phyloP scores from a whole-genome alignment of 345 rosid genomes.

The Leavenworthia alabamica region DNA sequence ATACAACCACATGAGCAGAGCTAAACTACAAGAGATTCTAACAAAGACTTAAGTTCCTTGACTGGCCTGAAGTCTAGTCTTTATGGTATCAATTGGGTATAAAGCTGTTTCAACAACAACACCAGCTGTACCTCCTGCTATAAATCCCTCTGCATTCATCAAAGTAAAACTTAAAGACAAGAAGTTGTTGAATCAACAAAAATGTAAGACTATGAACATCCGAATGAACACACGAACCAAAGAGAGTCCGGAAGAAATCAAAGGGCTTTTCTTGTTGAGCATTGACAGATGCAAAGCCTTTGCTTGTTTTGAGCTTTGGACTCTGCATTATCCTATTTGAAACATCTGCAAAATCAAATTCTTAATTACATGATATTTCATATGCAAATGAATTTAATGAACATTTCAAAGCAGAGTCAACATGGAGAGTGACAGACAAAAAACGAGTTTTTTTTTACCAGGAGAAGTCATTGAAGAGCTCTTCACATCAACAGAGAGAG shows the following conservation, averaged over 20 bases:
- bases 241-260: conserved; percentile 59
- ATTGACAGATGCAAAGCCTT: conserved; percentile 58
- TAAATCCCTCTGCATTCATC: conserved; percentile 61
- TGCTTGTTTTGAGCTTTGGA: conserved; percentile 37
- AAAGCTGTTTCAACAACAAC: conserved; percentile 92
- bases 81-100: conserved; percentile 89
- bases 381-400: background rate
- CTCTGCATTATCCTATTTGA: conserved; percentile 33
- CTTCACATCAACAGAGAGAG: conserved; percentile 30
- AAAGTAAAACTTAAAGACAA: background rate
- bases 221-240: conserved; percentile 35
- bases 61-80: conserved; percentile 92
- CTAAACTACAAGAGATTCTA: background rate
- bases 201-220: background rate
- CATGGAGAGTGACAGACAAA: background rate
- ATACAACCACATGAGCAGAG: background rate
- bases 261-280: conserved; percentile 54
- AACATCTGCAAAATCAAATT: conserved; percentile 33
- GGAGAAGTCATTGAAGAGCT: conserved; percentile 22
- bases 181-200: background rate
- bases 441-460: conserved; percentile 14
- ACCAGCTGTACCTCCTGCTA: conserved; percentile 96
- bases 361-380: background rate
- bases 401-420: background rate
- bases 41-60: background rate